Evolutionary conservation across 129 eudicot species (phyloP), one percentile per base, ranked within the genome.

Genomic region (Pseudognaphalium luteoalbum): DNA sequence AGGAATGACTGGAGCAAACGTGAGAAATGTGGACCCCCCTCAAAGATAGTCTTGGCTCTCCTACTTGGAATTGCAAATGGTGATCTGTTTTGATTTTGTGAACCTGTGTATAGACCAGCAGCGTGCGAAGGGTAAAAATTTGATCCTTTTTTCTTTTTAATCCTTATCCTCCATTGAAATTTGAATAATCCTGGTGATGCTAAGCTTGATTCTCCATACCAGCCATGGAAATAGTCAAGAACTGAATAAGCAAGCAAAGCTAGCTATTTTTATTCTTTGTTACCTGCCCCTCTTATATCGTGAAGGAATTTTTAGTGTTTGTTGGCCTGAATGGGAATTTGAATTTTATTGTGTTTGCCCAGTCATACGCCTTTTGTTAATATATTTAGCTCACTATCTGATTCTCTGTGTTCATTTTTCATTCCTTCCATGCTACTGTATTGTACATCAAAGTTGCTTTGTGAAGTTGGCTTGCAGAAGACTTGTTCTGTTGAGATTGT

Each of bases 1-100:
- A 68, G 97, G 92, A 75, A 85, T 91, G 90, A 84, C 93, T 1
- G 90, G 97, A 78, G 97, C 94, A 62, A 91, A 86, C 56, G 97
- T 94, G 63, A 82, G 99, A 60, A 94, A 89, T 0, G 90, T 94
- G 74, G 99, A 94, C 83, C 92, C 96, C n/a, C 98, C 97, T 64
- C 99, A 89, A 66, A 86, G 95, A 86, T 91, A 83, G 87, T 72
- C 60, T 33, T 17, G 73, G 81, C 57, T 75, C 17, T 54, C 6
- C 67, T 32, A 66, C 64, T 66, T 32, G 29, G 29, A 57, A 50
- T 41, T 32, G 47, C 65, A 41, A 57, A 68, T 0, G 72, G 51
- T 65, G 52, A 64, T 61, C 75, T 68, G 75, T 57, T 77, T 77
- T 77, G 32, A 41, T 37, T 60, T 71, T 79, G 47, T 54, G 75